Percentiles rank a stretch among this genome's conserved stretches.
phyloP scores from a whole-genome alignment of 2,329 filamentous ascomycete species.

The Fusarium pseudograminearum region DNA sequence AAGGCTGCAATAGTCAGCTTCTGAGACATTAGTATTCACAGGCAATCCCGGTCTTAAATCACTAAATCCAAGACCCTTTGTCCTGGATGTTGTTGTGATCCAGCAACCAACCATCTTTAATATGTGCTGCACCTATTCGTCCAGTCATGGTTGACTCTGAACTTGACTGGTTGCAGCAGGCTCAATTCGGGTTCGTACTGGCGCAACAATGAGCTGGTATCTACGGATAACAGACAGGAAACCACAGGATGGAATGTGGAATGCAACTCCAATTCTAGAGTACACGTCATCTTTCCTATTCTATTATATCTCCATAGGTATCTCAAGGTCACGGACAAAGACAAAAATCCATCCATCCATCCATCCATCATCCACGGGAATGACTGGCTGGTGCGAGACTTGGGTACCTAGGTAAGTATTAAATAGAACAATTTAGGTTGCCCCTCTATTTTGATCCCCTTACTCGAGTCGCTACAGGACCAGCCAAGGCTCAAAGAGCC shows the following conservation, averaged over 20 bases:
- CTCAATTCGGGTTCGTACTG: slow-evolving; percentile 29
- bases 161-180: slow-evolving; percentile 18
- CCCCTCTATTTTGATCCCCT: slow-evolving; percentile 28
- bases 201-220: slow-evolving; percentile 41
- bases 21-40: slow-evolving; percentile 26
- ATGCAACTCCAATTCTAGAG: slow-evolving; percentile 39
- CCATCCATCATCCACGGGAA: slow-evolving; percentile 25
- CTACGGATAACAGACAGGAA: slow-evolving; percentile 7
- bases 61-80: slow-evolving; percentile 27
- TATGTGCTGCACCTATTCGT: slow-evolving; percentile 28
- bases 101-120: slow-evolving; percentile 21
- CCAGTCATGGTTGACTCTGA: slow-evolving; percentile 11
- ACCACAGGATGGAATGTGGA: slow-evolving; percentile 29
- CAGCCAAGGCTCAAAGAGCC: slow-evolving; percentile 46
- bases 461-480: slow-evolving; percentile 33
- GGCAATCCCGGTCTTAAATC: slow-evolving; percentile 11
- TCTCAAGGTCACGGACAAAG: slow-evolving; percentile 27
- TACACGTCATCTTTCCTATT: slow-evolving; percentile 40
- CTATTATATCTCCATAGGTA: slow-evolving; percentile 1
- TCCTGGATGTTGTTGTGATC: slow-evolving; percentile 1
- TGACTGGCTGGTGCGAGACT: slow-evolving; percentile 39
- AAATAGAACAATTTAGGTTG: slow-evolving; percentile 2
- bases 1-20: slow-evolving; percentile 34
- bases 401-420: slow-evolving; percentile 21
- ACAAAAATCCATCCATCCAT: slow-evolving; percentile 24